phyloP scores from a whole-genome alignment of 106 monocot genomes.

The Iris macrosiphon region DNA sequence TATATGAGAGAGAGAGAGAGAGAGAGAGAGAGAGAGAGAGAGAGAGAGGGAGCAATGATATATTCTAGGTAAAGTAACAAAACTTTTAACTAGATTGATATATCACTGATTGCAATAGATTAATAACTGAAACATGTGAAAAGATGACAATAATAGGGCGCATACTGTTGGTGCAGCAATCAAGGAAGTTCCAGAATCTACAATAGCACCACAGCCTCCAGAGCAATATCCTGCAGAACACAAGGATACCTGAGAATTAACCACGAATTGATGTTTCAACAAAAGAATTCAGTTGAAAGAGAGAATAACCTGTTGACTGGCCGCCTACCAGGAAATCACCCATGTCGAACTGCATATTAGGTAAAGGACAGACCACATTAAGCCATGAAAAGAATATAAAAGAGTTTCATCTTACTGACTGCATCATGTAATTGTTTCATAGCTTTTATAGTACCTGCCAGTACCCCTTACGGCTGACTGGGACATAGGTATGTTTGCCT shows the following conservation, averaged over 20 bases:
- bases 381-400: not conserved
- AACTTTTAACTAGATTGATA: too few species aligned
- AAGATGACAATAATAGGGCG: too few species aligned
- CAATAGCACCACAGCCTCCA: conserved; percentile 16
- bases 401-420: not conserved
- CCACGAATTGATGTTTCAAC: not conserved
- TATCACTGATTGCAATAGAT: too few species aligned
- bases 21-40: too few species aligned
- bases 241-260: not conserved
- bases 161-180: conserved; percentile 55
- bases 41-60: too few species aligned
- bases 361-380: not conserved
- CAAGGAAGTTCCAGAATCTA: conserved; percentile 61
- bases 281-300: not conserved
- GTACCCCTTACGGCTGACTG: conserved; percentile 64
- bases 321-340: conserved; percentile 63
- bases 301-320: conserved; percentile 39
- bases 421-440: too few species aligned
- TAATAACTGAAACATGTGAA: too few species aligned
- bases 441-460: conserved; percentile 54
- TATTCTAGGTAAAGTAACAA: too few species aligned
- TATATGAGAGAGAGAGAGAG: too few species aligned
- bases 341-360: conserved; percentile 70
- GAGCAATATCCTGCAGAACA: conserved; percentile 20
- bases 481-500: conserved; percentile 74